Evolutionary conservation across 2,329 filamentous ascomycete species (phyloP), one percentile per base, ranked within the genome.

Genomic region (Beauveria varroae): DNA sequence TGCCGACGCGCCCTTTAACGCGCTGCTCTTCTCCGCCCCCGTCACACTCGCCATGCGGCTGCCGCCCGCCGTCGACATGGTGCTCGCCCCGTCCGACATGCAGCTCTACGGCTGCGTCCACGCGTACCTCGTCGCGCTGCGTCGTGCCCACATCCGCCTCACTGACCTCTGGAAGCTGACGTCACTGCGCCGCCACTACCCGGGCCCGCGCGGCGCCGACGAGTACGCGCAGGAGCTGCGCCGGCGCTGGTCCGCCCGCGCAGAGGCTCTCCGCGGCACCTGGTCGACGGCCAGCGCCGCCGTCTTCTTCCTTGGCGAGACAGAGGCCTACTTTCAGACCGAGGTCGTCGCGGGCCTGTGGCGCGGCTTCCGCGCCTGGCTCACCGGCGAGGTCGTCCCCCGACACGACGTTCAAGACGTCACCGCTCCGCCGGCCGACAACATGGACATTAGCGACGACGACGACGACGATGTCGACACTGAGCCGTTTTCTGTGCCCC

Each of bases 201-300:
- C 90, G 8, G 81, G 88, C 5, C 89, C 90, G 2, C 77, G 78
- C 34, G 79, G 80, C 40, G 87, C 88, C 1, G 80, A 84, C 62
- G 79, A 81, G 20, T 82, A 84, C 63, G 81, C 90, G 18, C 78
- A 77, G 28, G 76, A 83, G 24, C 81, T 89, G 12, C 83, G 91
- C 30, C 76, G 83, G 66, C 83, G 89, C 56, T 84, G 86, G 66
- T 84, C 85, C 28, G 71, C 77, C 18, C 82, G 93, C 20, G 81
- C 83, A 5, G 79, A 81, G 40, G 81, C 84, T 0, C 89, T 96
- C 81, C 86, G 95, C 18, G 88, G 86, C 64, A 84, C 93, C 1
- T 99, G 95, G 95, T 93, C 92, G 0, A 96, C 91, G 0, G 88
- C 89, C 67, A 92, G 90, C 69, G 90, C 92, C 2, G 88, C 91